Evolutionary conservation across 257 asterid genomes (phyloP), one percentile per base, ranked within the genome.

Genomic region (Solanum commersonii): DNA sequence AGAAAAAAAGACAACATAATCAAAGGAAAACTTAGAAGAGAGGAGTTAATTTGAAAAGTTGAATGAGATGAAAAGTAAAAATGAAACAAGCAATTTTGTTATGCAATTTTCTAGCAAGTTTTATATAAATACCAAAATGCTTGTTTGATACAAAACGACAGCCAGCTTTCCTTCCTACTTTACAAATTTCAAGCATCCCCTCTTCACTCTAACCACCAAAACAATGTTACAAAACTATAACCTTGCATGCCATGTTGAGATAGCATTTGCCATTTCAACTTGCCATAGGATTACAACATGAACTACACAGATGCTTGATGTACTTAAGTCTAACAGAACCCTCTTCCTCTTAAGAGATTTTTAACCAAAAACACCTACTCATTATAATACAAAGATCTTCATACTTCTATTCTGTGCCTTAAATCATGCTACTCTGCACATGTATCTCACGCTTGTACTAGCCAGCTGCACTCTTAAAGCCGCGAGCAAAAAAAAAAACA

Each of bases 391-490:
- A 86, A 49, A 38, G 78, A 29, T 10, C 44, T 6, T 82, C 85
- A 29, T 82, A 49, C 85, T 82, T 82, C 68, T 46, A 27, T 29
- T 16, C 35, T 82, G 27, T 82, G 85, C 85, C 85, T 82, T 22
- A 5, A 81, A 82, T 60, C 89, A 84, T 87, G 86, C 89, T 20
- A 59, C 56, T 79, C 56, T 85, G 65, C 90, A 87, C 87, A 87
- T 68, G 49, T 72, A 74, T 71, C 85, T 13, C 37, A 37, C 67
- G 60, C 86, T 37, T 84, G 78, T 27, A 44, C 60, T 40, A 63
- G 33, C 86, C 83, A 42, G 65, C 88, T 49, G 27, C 42, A 46
- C 85, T 49, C 70, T 46, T 81, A 25, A 29, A 82, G 73, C 73
- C 44, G 18, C 34, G 65, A 52, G 56, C 35, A 16, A 52, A 52